Conservation (phyloP, 345 rosid genomes). For the Arabidopsis arenosa region DNA sequence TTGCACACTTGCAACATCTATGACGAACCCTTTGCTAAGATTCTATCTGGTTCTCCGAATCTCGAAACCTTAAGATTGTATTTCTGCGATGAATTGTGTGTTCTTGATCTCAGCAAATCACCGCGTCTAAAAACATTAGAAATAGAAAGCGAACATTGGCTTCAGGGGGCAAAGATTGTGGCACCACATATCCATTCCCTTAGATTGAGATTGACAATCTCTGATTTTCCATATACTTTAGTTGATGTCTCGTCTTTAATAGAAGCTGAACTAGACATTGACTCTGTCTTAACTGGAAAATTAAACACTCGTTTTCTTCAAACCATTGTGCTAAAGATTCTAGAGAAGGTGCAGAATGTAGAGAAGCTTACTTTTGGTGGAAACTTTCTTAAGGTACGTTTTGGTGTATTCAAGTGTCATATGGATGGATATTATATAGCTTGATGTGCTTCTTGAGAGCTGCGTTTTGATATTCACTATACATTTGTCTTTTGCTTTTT, state of each 20-base stretch:
- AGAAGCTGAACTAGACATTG: background rate
- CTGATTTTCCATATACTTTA: background rate
- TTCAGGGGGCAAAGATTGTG: background rate
- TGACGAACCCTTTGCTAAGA: background rate
- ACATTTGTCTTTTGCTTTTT: no score
- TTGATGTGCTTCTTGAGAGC: no score
- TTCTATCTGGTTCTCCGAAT: slow-evolving; percentile 17
- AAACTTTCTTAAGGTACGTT: slow-evolving; percentile 19
- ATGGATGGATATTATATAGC: no score
- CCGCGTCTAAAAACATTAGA: slow-evolving; percentile 13
- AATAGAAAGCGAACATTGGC: background rate
- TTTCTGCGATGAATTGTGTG: background rate
- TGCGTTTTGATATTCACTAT: no score
- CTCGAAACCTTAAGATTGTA: background rate
- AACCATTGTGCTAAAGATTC: background rate
- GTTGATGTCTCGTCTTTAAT: slow-evolving; percentile 22
- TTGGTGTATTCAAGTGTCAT: no score
- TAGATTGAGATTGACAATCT: background rate
- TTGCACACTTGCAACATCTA: background rate
- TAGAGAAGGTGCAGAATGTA: slow-evolving; percentile 20
- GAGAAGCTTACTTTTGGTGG: slow-evolving; percentile 21
- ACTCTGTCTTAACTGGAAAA: background rate
- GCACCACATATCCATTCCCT: slow-evolving; percentile 27
- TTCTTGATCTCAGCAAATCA: slow-evolving; percentile 22
- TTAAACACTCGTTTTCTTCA: background rate